Percentiles rank a stretch among this genome's conserved stretches.
Conservation (phyloP, 2,329 filamentous ascomycete species). For the Cordyceps javanica region DNA sequence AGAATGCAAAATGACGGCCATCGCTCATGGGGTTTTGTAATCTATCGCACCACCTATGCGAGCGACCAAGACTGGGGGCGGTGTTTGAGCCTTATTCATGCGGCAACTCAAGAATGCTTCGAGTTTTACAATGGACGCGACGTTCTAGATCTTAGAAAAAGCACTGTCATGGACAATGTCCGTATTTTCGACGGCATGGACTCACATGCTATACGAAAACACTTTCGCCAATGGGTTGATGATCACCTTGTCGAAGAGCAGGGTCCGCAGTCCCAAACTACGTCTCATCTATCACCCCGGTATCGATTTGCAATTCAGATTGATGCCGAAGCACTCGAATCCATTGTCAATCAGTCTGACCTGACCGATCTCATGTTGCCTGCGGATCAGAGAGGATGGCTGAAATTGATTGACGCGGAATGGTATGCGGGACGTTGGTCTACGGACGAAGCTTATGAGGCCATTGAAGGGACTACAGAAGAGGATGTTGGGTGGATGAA, state of each 20-base stretch:
- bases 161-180: slow-evolving; percentile 1
- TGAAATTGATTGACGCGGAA: neutral
- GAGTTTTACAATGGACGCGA: slow-evolving; percentile 4
- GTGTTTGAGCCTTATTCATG: neutral
- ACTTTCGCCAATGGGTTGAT: slow-evolving; percentile 5
- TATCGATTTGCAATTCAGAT: slow-evolving; percentile 8
- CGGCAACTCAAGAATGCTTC: neutral
- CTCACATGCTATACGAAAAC: slow-evolving; percentile 3
- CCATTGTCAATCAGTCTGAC: slow-evolving; percentile 5
- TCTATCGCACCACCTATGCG: slow-evolving; percentile 8
- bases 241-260: slow-evolving; percentile 2
- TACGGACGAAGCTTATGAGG: neutral
- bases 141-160: neutral
- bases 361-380: slow-evolving; percentile 5
- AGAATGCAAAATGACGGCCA: neutral
- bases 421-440: slow-evolving; percentile 3
- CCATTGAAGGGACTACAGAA: slow-evolving; percentile 2
- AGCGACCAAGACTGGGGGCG: neutral
- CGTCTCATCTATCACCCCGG: slow-evolving; percentile 1
- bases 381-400: slow-evolving; percentile 5
- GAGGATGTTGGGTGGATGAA: slow-evolving; percentile 8
- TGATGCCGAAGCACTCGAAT: neutral
- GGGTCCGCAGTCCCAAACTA: neutral
- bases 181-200: neutral
- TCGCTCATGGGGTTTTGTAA: slow-evolving; percentile 4